A percentile compares a stretch with the other conserved stretches of the same genome.
Evolutionary conservation across 2,329 filamentous ascomycete genomes (phyloP).

Genomic region (Blumeria hordei): DNA sequence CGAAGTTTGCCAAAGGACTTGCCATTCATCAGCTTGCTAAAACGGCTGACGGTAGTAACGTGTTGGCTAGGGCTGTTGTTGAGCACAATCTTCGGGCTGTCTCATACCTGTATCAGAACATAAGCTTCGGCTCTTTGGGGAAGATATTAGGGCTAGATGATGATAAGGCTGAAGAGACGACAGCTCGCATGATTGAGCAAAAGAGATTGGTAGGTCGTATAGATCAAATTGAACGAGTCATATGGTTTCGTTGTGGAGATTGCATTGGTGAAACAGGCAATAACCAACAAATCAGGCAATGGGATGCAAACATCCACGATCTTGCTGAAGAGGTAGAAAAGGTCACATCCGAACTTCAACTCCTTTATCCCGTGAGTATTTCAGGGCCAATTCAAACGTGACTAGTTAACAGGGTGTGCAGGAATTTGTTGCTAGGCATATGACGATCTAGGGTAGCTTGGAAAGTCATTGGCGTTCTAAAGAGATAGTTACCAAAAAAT

Average conservation of each 20-base stretch:
- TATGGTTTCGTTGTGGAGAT: constrained; percentile 63
- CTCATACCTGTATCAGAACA: constrained; percentile 58
- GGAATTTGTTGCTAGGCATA: too few species aligned
- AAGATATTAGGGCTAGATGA: constrained; percentile 53
- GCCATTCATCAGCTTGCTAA: constrained; percentile 73
- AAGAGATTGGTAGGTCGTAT: constrained; percentile 70
- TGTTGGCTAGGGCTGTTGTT: constrained; percentile 76
- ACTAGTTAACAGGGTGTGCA: too few species aligned
- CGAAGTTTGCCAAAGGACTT: constrained; percentile 59
- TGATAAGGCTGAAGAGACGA: constrained; percentile 71
- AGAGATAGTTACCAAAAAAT: too few species aligned
- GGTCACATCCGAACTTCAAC: constrained; percentile 58
- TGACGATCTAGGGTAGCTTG: too few species aligned
- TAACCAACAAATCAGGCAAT: constrained; percentile 53
- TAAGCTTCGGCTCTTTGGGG: constrained; percentile 51
- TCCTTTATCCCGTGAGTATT: constrained; percentile 46
- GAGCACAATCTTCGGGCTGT: constrained; percentile 87
- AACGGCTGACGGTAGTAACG: constrained; percentile 76
- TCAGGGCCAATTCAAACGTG: constrained; percentile 3
- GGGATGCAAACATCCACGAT: constrained; percentile 73
- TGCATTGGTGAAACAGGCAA: constrained; percentile 44
- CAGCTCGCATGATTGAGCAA: constrained; percentile 89
- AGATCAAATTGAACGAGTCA: constrained; percentile 73
- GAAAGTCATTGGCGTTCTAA: too few species aligned
- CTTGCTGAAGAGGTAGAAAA: constrained; percentile 77